These are phyloP conservation scores for Vanrija sp. DNA, from an alignment of 1,284 basidiomycete genomes.

Conservation along the genomic window DNA sequence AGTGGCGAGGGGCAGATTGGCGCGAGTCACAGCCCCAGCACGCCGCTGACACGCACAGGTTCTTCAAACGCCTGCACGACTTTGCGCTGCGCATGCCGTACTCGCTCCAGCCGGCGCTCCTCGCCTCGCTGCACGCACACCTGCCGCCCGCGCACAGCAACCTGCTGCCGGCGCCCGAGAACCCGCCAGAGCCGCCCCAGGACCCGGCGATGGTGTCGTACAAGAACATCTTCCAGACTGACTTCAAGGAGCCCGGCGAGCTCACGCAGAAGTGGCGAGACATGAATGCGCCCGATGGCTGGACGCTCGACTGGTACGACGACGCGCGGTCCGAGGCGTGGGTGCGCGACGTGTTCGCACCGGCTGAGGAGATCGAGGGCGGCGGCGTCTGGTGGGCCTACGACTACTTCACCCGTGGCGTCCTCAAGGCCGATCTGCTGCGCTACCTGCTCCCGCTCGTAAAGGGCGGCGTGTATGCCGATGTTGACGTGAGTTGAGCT, in stretches of 20 bases:
- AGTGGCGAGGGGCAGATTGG: no score
- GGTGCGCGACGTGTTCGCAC: conserved; percentile 30
- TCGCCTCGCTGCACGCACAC: conserved; percentile 15
- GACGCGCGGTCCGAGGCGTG: conserved; percentile 38
- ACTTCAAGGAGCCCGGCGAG: conserved; percentile 23
- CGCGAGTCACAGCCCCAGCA: no score
- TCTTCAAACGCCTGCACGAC: no score
- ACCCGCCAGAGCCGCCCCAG: not conserved
- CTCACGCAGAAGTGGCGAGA: conserved; percentile 21
- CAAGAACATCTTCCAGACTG: conserved; percentile 40
- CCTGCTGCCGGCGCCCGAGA: conserved; percentile 2
- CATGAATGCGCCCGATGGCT: conserved; percentile 33
- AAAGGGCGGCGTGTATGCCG: conserved; percentile 49
- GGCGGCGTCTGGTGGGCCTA: conserved; percentile 32
- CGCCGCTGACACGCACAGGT: no score
- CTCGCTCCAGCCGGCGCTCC: conserved; percentile 8
- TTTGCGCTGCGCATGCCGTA: not conserved
- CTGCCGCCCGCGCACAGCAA: conserved; percentile 15
- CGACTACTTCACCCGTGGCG: conserved; percentile 40
- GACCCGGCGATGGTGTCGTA: conserved; percentile 26
- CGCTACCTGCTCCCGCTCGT: conserved; percentile 48
- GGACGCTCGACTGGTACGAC: conserved; percentile 41
- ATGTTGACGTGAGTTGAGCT: conserved; percentile 39
- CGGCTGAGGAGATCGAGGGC: conserved; percentile 19
- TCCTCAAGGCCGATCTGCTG: conserved; percentile 48